phyloP scores from a whole-genome alignment of 2,329 filamentous ascomycete species.

The Neocatenulostroma microsporum region DNA sequence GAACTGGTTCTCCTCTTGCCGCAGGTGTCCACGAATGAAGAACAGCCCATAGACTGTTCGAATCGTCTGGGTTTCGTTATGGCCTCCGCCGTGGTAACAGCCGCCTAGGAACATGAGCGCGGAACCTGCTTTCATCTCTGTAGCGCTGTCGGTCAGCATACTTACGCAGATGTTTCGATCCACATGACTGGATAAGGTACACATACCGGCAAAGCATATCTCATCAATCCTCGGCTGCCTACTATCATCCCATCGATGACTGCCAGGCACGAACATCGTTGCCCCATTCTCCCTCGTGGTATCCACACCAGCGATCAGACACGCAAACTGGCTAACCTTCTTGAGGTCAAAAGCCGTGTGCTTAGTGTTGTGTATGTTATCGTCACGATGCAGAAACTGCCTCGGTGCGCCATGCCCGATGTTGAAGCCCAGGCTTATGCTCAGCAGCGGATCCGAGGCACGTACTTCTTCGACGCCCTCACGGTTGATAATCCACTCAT shows the following conservation, averaged over 20 bases:
- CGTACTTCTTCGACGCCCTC: neutral
- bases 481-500: neutral
- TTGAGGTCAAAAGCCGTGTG: constrained; percentile 17
- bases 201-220: constrained; percentile 29
- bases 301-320: constrained; percentile 24
- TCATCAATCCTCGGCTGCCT: constrained; percentile 23
- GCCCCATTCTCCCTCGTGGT: constrained; percentile 27
- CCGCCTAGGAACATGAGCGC: constrained; percentile 32
- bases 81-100: constrained; percentile 29
- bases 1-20: constrained; percentile 32
- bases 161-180: no score
- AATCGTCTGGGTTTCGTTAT: constrained; percentile 21
- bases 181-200: no score
- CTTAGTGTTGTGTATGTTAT: constrained; percentile 25
- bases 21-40: constrained; percentile 25
- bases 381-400: constrained; percentile 27
- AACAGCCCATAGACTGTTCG: constrained; percentile 28
- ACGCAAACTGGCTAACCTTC: constrained; percentile 22
- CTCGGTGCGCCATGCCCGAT: constrained; percentile 27
- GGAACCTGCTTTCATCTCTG: constrained; percentile 32
- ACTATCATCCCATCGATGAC: constrained; percentile 27
- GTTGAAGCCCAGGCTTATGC: constrained; percentile 23
- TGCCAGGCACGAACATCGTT: constrained; percentile 29
- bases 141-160: neutral
- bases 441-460: constrained; percentile 14